Evolutionary conservation across 2,329 filamentous ascomycete genomes (phyloP).

Genomic region (Alternaria conjuncta): DNA sequence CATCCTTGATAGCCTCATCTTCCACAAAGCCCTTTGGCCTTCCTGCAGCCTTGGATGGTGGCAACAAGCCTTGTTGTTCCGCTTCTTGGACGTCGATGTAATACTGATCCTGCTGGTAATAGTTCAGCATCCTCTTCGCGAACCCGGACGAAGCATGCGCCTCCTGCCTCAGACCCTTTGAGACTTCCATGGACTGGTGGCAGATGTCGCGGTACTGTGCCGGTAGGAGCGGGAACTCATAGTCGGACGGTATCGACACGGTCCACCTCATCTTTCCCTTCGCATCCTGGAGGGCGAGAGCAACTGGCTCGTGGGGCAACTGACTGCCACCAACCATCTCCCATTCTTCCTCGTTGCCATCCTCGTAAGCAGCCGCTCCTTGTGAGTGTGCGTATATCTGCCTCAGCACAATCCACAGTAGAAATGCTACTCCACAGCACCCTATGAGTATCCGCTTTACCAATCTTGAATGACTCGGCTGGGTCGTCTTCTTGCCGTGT

Average conservation of each 20-base stretch:
- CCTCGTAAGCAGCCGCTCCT: constrained; percentile 18
- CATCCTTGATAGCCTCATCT: constrained; percentile 40
- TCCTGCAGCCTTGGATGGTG: constrained; percentile 50
- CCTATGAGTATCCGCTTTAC: constrained; percentile 64
- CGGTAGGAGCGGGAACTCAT: constrained; percentile 70
- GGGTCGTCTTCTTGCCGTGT: constrained; percentile 65
- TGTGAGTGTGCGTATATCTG: constrained; percentile 36
- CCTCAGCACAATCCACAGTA: constrained; percentile 59
- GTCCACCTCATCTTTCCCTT: constrained; percentile 76
- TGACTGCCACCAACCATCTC: constrained; percentile 71
- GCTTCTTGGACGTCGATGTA: constrained; percentile 80
- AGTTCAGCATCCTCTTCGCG: constrained; percentile 51
- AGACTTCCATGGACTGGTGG: constrained; percentile 69
- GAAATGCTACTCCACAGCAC: constrained; percentile 53
- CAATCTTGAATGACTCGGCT: constrained; percentile 61
- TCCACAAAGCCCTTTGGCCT: constrained; percentile 49
- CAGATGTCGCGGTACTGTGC: constrained; percentile 74
- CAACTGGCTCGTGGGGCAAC: constrained; percentile 75
- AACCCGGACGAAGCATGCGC: constrained; percentile 33
- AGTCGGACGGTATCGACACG: constrained; percentile 73
- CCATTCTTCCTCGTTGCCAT: constrained; percentile 55
- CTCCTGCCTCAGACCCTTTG: constrained; percentile 55
- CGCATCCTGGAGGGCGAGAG: constrained; percentile 71
- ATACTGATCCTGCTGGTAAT: constrained; percentile 69
- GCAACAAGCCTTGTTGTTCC: constrained; percentile 68